A percentile compares a stretch with the other conserved stretches of the same genome.
Conservation (phyloP, 257 asterid genomes). For the Coffea canephora region DNA sequence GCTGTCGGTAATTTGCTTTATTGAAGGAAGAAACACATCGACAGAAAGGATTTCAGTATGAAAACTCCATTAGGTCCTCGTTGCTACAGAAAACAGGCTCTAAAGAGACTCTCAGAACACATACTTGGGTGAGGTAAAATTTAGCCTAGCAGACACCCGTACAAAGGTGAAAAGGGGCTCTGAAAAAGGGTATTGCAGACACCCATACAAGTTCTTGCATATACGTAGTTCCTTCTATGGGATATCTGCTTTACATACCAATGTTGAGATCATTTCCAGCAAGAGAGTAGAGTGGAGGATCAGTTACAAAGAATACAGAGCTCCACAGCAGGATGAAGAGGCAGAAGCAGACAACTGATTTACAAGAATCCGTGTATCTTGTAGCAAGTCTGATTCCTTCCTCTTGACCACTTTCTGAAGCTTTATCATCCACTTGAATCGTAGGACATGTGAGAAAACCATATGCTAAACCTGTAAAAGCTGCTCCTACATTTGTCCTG, state of each 20-base stretch:
- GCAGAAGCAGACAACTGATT: conserved; percentile 60
- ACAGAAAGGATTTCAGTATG: neutral
- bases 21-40: too few relatives aligned
- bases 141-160: too few relatives aligned
- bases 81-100: too few relatives aligned
- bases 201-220: neutral
- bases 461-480: conserved; percentile 58
- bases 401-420: conserved; percentile 41
- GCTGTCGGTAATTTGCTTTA: neutral
- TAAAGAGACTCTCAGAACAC: too few relatives aligned
- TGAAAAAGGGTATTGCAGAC: too few relatives aligned
- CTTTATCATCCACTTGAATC: conserved; percentile 51
- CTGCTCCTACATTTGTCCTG: conserved; percentile 77
- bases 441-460: conserved; percentile 58
- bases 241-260: neutral
- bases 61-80: neutral
- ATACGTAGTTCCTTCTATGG: conserved; percentile 1
- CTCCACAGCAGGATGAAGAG: conserved; percentile 45
- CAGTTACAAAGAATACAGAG: conserved; percentile 47
- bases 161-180: too few relatives aligned
- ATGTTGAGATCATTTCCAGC: conserved; percentile 9
- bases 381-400: conserved; percentile 51
- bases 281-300: conserved; percentile 57
- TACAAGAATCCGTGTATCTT: conserved; percentile 56
- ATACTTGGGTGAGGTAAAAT: too few relatives aligned